phyloP scores from a whole-genome alignment of 805 yeast species.

The Pichia exigua region DNA sequence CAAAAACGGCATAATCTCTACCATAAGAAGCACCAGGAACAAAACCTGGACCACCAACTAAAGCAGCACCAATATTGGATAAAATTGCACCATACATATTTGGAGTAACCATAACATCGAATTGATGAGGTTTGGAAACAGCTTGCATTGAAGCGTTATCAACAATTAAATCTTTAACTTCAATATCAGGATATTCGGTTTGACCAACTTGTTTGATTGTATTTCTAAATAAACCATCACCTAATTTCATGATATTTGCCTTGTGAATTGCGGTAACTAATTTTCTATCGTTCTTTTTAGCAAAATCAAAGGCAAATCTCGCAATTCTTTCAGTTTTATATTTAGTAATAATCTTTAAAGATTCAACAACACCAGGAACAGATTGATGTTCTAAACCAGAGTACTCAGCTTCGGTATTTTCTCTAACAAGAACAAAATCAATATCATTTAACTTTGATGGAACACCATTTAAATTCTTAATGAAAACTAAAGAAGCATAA shows the following conservation, averaged over 20 bases:
- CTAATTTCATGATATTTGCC: constrained; percentile 98
- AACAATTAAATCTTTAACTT: constrained; percentile 87
- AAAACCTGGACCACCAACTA: constrained; percentile 95
- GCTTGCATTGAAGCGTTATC: constrained; percentile 99
- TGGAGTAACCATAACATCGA: constrained; percentile 96
- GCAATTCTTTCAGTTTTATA: constrained; percentile 95
- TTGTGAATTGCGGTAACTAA: constrained; percentile 95
- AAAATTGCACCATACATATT: constrained; percentile 96
- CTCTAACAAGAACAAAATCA: constrained; percentile 93
- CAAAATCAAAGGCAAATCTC: constrained; percentile 94
- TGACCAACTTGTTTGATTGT: constrained; percentile 84
- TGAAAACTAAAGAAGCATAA: constrained; percentile 89
- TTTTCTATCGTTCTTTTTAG: constrained; percentile 84
- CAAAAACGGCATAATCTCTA: constrained; percentile 94
- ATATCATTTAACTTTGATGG: constrained; percentile 81
- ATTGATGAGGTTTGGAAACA: constrained; percentile 95
- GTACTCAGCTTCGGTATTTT: constrained; percentile 98
- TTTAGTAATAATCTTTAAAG: constrained; percentile 89
- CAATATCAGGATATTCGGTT: constrained; percentile 76
- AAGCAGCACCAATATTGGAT: constrained; percentile 97
- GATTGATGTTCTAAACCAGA: constrained; percentile 98
- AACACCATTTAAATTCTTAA: constrained; percentile 91
- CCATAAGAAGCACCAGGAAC: constrained; percentile 99
- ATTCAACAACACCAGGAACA: constrained; percentile 96
- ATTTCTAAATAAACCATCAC: constrained; percentile 95